Base-by-base conservation (phyloP, 1,284 basidiomycete genomes). In the Austroboletus rostrupii region DNA sequence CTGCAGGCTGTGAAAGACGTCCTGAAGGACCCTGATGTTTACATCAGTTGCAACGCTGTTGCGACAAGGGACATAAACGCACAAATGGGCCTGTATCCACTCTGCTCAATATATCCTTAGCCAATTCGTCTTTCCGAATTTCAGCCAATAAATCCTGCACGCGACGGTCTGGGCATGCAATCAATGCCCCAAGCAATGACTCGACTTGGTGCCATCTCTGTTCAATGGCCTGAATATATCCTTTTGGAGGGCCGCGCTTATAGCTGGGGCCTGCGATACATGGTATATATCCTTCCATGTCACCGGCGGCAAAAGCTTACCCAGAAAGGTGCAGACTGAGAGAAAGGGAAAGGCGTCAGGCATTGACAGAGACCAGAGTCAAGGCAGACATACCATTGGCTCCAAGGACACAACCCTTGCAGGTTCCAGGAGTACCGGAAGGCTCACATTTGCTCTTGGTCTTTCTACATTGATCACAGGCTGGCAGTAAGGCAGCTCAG, bases 201-300 rank as follows among this genome's bases (percentile, higher is more conserved):
- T 93, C 91, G 60, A 92, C 88, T 63, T 92, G 87, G 61, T 93
- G 90, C 79, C 91, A 87, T 58, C 90, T 72, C 52, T 90, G 87
- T 69, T 93, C 90, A 53, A 93, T 91, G 33, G 90, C 90, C 64
- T 90, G 87, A 48, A 93, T 92, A 64, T 93, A 93, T 20, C 91
- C 91, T 65, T 90, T 91, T 6, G 90, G 90, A 13, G 90, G 90
- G n/a, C 87, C 87, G 17, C 87, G 80, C 62, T 92, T 91, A 67
- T 87, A 87, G 60, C 82, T 89, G 0, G 87, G 86, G 38, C 88
- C 87, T 88, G 49, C 5, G 20, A 28, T n/a, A 42, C 38, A 47
- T 21, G 44, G 41, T 52, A 1, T 46, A 32, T 5, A 42, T 33
- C 42, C 21, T 31, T 32, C n/a, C 28, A 33, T 45, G 37, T 21